Evolutionary conservation across 1,284 basidiomycete species (phyloP), one percentile per base, ranked within the genome.

Genomic region (Ganoderma multipileum): DNA sequence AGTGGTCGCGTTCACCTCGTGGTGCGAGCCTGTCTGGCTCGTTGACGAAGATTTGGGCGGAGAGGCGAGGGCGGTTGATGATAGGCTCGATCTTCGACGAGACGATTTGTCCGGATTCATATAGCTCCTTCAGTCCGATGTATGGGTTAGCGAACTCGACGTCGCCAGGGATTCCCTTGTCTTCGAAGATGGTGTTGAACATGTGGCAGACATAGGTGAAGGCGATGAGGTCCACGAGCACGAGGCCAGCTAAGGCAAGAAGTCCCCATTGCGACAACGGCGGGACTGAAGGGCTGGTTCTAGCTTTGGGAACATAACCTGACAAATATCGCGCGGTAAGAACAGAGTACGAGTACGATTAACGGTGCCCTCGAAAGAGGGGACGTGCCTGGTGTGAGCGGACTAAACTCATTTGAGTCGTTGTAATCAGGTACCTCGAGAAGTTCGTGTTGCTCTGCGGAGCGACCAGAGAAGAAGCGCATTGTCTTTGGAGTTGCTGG

Each of bases 141-240:
- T 71, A 71, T n/a, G 67, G 72, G 60, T 69, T 63, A 1, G 69
- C 72, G 47, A 66, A 69, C 62, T 67, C 67, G 50, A 70, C 60
- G 33, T 62, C 18, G 28, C 63, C 20, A 39, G 52, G 30, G 47
- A 41, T 44, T 47, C 62, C 64, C 14, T 59, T 65, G 42, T 63
- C 58, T 16, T 61, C 61, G 64, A 66, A 72, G 42, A 68, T 68
- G 47, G 71, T 64, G 8, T n/a, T 8, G 59, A 67, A 69, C 47
- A 69, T 60, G 58, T 55, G 59, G 23, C 61, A 33, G 52, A 68
- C 44, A 59, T 68, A 69, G 42, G 42, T 20, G 30, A 69, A 16
- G 16, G 62, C 66, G 59, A 61, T n/a, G n/a, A 68, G 28, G 64
- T 72, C 71, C 1, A 59, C 65, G 26, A 63, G 28, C 16, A 30